Evolutionary conservation across 2,329 filamentous ascomycete species (phyloP), one percentile per base, ranked within the genome.

Genomic region (Scedosporium dehoogii): DNA sequence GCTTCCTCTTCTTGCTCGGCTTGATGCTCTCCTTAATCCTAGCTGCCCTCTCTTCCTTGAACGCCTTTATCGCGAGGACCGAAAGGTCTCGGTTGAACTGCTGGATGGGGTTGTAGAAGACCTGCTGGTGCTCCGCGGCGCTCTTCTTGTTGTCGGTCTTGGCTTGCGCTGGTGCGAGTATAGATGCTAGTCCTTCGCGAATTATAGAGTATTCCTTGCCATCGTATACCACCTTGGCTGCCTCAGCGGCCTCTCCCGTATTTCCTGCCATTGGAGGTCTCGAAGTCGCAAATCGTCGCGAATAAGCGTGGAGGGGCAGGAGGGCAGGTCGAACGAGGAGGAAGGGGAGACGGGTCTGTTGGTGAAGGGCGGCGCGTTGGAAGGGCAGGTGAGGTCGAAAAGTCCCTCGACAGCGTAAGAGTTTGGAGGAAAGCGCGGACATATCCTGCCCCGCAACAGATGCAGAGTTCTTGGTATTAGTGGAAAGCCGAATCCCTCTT

Each of bases 61-160:
- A 96, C 0, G 90, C 89, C 70, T 90, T 91, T 73, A 99, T 96
- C 0, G 91, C 91, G 14, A 99, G 82, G 27, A 97, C 91, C 64
- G 91, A 97, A 67, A 99, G 76, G 72, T 99, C 94, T 57, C 96
- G 89, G 75, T 99, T 99, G 80, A 97, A 99, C 72, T 99, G 94
- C 73, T 99, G 94, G 62, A 99, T 97, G 0, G 94, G 93, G 69
- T 99, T 99, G 81, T 99, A 99, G 72, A 99, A 99, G 62, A 99
- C 96, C 7, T 63, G 63, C 51, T 64, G 63, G 69, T 93, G 89
- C 68, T 87, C 83, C 46, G 85, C 80, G 68, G 85, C 78, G n/a
- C 29, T 33, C 14, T 56, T 61, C 9, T 23, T 55, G 69, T 85
- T 82, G 63, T 79, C 74, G 63, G 75, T 73, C 68, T 73, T 77